Conservation (phyloP, 768 basidiomycete genomes). For the Leccinellum rugosiceps region DNA sequence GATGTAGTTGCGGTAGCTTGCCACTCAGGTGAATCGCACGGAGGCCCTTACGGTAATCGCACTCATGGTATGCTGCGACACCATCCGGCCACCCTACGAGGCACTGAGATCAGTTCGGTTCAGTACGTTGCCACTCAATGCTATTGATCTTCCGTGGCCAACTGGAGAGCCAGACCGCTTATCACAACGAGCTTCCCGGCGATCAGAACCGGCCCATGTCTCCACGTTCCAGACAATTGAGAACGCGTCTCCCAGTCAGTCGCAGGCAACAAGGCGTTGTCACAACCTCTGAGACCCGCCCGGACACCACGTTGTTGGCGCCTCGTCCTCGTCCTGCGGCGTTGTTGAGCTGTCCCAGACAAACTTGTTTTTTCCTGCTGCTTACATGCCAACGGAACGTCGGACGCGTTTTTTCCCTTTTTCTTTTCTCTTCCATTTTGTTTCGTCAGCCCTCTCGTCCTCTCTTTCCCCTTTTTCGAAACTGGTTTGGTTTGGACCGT, state of each 20-base stretch:
- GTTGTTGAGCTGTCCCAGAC: background rate
- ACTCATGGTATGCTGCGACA: background rate
- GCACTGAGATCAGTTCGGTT: background rate
- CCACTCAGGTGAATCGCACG: background rate
- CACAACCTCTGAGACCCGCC: background rate
- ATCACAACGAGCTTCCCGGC: background rate
- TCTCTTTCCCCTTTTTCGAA: background rate
- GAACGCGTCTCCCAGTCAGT: background rate
- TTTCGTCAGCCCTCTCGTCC: background rate
- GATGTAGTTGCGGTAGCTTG: background rate
- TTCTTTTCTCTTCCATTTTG: background rate
- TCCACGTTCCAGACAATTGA: background rate
- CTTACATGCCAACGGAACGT: background rate
- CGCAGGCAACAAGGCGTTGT: background rate
- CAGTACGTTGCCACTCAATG: background rate
- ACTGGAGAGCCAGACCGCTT: background rate
- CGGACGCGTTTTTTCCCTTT: background rate
- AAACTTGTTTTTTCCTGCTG: background rate
- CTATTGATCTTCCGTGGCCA: background rate
- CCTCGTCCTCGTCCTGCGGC: background rate
- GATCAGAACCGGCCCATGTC: conserved; percentile 1
- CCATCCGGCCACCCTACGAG: conserved; percentile 1
- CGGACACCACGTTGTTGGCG: conserved; percentile 12
- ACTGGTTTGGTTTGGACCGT: conserved; percentile 11
- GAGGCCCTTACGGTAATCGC: background rate